Conservation (phyloP, 108 stramenopile genomes). For the Stephanodiscus minutulus region DNA sequence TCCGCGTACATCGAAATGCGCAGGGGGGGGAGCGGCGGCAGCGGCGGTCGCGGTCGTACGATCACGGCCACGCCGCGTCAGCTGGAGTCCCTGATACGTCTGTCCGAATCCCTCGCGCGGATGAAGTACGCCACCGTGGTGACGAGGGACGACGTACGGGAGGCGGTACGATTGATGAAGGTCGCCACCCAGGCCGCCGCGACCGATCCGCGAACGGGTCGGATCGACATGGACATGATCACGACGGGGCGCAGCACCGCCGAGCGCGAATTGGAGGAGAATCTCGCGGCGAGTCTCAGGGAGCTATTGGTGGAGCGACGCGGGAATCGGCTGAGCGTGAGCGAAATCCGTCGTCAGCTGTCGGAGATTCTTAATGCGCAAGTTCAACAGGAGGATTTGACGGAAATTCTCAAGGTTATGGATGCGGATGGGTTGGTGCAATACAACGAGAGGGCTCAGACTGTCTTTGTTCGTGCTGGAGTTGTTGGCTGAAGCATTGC, state of each 20-base stretch:
- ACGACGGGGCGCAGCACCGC: slow-evolving; percentile 85
- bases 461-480: slow-evolving; percentile 76
- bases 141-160: slow-evolving; percentile 80
- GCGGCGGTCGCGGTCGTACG: slow-evolving; percentile 77
- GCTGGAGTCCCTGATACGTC: slow-evolving; percentile 95
- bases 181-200: slow-evolving; percentile 97
- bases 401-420: slow-evolving; percentile 62
- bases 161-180: slow-evolving; percentile 94
- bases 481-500: slow-evolving; percentile 31
- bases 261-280: slow-evolving; percentile 79
- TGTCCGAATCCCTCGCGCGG: slow-evolving; percentile 94
- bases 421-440: slow-evolving; percentile 83
- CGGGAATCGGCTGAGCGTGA: slow-evolving; percentile 66
- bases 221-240: slow-evolving; percentile 99
- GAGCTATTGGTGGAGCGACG: slow-evolving; percentile 69
- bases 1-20: slow-evolving; percentile 94
- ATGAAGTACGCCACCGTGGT: slow-evolving; percentile 84
- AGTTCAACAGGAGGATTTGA: slow-evolving; percentile 62
- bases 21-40: slow-evolving; percentile 62
- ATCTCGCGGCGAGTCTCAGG: slow-evolving; percentile 58
- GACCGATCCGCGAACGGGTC: slow-evolving; percentile 96
- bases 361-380: slow-evolving; percentile 62
- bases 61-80: slow-evolving; percentile 99
- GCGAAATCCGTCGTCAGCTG: slow-evolving; percentile 68
- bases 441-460: slow-evolving; percentile 81